Evolutionary conservation across 352 stramenopile genomes (phyloP), one percentile per base, ranked within the genome.

Genomic region (Phytophthora tubulina): DNA sequence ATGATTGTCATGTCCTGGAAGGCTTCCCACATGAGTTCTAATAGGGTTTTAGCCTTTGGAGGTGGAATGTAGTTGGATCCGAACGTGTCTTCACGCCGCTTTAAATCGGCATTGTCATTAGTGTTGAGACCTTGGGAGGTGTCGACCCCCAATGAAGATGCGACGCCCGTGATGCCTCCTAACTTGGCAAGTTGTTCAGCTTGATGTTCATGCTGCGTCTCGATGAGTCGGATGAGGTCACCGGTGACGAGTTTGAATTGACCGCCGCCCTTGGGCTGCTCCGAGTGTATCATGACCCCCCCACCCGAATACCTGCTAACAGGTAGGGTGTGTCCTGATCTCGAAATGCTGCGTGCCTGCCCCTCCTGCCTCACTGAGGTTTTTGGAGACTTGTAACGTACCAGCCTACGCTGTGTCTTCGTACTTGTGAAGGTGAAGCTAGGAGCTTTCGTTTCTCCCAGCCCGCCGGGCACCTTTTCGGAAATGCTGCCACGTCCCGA

Each of bases 1-100:
- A 94, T 89, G 63, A 91, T 92, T 31, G 87, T 93, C 10, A 92
- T 33, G 52, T 94, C 87, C 42, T 98, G 85, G 46, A 97, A 90
- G n/a, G 91, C 91, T 39, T 97, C 88, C 70, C 82, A 96, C 76
- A 98, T 96, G 46, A 98, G 85, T 75, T 93, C 86, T 1, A 91
- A 41, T 9, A 94, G 58, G 0, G 69, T 56, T 30, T 86, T 90
- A 17, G 86, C 41, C 17, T 70, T 80, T 0, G 85, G 82, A 10
- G 86, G 86, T 6, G 80, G 38, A 35, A 94, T 81, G 64, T 90
- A 94, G 73, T 94, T 94, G 30, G 70, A 79, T n/a, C 86, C 86
- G 60, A 88, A 94, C 0, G 63, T 73, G 10, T 82, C 77, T 78
- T 91, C 80, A 27, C 86, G 86, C 0, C 64, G 76, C 36, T 81